Conservation (phyloP, 148 eudicot species). For the Polygonum aviculare region DNA sequence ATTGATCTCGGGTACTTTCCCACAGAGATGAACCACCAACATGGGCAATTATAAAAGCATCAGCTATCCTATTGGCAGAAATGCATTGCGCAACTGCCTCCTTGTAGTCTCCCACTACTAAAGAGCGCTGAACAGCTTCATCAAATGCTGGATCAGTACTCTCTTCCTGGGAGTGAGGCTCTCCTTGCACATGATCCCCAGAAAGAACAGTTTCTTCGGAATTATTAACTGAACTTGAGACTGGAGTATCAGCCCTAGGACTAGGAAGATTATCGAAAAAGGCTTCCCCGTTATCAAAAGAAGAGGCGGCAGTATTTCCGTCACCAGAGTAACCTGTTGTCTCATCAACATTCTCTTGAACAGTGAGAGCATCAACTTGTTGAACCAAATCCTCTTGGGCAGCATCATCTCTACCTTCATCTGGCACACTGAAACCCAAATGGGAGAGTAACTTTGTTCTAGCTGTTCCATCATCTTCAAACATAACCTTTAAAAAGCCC, state of each 20-base stretch:
- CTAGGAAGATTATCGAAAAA: slow-evolving; percentile 94
- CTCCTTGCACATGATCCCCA: slow-evolving; percentile 40
- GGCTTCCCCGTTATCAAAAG: slow-evolving; percentile 76
- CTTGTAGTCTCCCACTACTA: slow-evolving; percentile 93
- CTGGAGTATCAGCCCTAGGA: slow-evolving; percentile 88
- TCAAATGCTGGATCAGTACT: slow-evolving; percentile 59
- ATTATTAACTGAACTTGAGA: slow-evolving; percentile 44
- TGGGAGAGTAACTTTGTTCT: slow-evolving; percentile 83
- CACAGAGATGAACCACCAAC: slow-evolving; percentile 77
- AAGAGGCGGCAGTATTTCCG: slow-evolving; percentile 31
- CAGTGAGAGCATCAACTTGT: slow-evolving; percentile 47
- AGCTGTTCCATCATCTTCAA: slow-evolving; percentile 93
- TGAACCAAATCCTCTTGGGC: slow-evolving; percentile 49
- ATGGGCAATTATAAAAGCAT: slow-evolving; percentile 94
- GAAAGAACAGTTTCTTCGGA: slow-evolving; percentile 32
- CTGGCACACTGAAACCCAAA: slow-evolving; percentile 76
- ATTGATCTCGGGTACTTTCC: slow-evolving; percentile 83
- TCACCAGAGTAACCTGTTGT: slow-evolving; percentile 27
- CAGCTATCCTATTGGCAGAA: slow-evolving; percentile 77
- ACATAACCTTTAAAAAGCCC: slow-evolving; percentile 96
- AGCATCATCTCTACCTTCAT: slow-evolving; percentile 35
- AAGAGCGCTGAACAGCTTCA: slow-evolving; percentile 86
- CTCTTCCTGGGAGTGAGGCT: slow-evolving; percentile 50
- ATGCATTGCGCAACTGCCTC: slow-evolving; percentile 86
- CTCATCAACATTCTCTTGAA: slow-evolving; percentile 41